Base-by-base conservation (phyloP, 352 stramenopile species). In the Phytophthora ohioensis region DNA sequence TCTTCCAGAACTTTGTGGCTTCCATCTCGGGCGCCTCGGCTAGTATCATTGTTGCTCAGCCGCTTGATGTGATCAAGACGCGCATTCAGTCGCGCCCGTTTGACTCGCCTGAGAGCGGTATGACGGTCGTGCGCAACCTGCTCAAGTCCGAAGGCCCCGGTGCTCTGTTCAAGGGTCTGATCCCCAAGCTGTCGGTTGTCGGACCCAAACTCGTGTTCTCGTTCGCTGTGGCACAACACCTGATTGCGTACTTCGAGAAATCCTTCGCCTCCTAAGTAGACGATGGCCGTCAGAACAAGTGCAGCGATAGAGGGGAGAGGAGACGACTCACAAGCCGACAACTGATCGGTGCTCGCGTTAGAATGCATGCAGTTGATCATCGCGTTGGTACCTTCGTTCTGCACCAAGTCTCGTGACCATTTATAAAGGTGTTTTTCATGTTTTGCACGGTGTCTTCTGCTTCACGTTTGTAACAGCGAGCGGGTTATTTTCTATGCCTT, bases 141-240 rank as follows among this genome's bases (percentile, higher is more conserved):
- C 88, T 99, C 57, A 89, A 96, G 73, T 87, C 98, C 38, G 96
- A 99, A 70, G 96, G 96, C 34, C 64, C 88, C 8, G 81, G 84
- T 42, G 94, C 92, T 59, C 87, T 99, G 57, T 98, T 99, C 83
- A 99, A 99, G 82, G 96, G 96, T 34, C 84, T 98, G 49, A 90
- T 96, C 69, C 96, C 96, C 48, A 99, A 99, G 88, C 84, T 98
- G 36, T 88, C 96, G 27, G 93, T 99, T 10, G 94, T 98, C 47
- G 96, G 95, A 30, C 96, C 96, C 12, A 99, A 99, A 84, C 91
- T 99, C 57, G 88, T 99, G 48, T 99, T 99, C 83, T 98, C 93
- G 35, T 99, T 98, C 80, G 96, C 95, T 0, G 88, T 99, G 57
- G 96, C 96, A 59, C 96, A 99, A 76, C 93, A 98, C 69, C 78